Evolutionary conservation across 352 stramenopile genomes (phyloP).

Genomic region (Globisporangium nunn): DNA sequence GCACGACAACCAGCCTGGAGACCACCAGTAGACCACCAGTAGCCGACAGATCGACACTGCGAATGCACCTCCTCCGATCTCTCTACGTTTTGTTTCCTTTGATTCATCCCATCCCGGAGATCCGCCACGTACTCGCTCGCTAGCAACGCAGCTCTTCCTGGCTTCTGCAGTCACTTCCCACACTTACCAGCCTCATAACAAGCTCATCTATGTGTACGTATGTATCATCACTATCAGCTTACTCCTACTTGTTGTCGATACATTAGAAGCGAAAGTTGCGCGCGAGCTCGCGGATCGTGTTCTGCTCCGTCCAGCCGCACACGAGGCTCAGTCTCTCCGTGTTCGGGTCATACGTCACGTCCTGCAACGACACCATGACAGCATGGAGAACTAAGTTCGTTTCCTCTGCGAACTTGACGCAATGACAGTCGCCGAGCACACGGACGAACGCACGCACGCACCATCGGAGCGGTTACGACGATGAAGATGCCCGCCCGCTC

Average conservation of each 20-base stretch:
- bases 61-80: not conserved
- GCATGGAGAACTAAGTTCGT: not conserved
- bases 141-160: no score
- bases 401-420: no score
- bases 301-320: slow-evolving; percentile 54
- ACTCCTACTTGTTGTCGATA: no score
- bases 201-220: no score
- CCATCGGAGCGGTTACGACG: slow-evolving; percentile 51
- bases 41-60: not conserved
- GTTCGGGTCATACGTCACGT: slow-evolving; percentile 53
- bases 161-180: no score
- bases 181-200: no score
- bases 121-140: no score
- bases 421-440: not conserved
- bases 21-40: not conserved
- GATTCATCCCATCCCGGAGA: not conserved
- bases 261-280: slow-evolving; percentile 61
- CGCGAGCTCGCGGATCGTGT: slow-evolving; percentile 52
- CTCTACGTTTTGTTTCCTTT: not conserved
- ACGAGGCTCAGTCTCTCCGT: slow-evolving; percentile 44
- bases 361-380: slow-evolving; percentile 20
- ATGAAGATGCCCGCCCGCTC: slow-evolving; percentile 63
- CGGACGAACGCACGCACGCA: slow-evolving; percentile 11
- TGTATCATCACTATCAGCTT: no score
- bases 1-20: slow-evolving; percentile 4